Evolutionary conservation across 169 alveolate genomes (phyloP).

Genomic region (Theileria parva): DNA sequence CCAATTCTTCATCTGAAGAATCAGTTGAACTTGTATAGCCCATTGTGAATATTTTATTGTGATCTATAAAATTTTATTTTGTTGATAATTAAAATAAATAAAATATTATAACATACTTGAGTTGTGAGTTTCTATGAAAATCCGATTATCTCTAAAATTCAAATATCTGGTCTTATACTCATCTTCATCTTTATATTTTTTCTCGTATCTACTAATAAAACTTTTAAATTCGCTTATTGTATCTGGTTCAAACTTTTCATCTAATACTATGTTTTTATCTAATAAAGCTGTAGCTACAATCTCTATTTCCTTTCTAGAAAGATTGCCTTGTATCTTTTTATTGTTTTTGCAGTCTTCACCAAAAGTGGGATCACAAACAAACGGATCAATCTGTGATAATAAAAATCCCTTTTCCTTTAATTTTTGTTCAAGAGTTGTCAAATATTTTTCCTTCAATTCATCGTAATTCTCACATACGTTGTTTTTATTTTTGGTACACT

Average conservation of each 20-base stretch:
- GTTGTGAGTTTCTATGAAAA: slow-evolving; percentile 54
- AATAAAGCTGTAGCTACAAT: not conserved
- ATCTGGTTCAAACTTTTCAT: slow-evolving; percentile 39
- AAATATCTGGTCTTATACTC: slow-evolving; percentile 38
- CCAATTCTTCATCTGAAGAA: slow-evolving; percentile 20
- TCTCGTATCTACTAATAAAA: slow-evolving; percentile 29
- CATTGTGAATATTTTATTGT: slow-evolving; percentile 30
- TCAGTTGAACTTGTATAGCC: slow-evolving; percentile 37
- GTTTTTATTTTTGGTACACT: not conserved
- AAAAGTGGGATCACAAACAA: not conserved
- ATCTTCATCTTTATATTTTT: slow-evolving; percentile 1
- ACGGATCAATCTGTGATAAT: not conserved
- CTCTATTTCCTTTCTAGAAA: slow-evolving; percentile 13
- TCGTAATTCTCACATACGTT: not conserved
- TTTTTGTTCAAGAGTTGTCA: not conserved
- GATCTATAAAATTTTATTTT: slow-evolving; percentile 13
- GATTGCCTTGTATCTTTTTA: not conserved
- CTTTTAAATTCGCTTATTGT: slow-evolving; percentile 36
- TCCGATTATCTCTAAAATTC: slow-evolving; percentile 28
- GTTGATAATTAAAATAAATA: not conserved
- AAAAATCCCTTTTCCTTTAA: not conserved
- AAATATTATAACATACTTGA: not conserved
- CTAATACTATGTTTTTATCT: not conserved
- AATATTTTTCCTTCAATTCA: not conserved
- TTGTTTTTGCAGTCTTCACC: not conserved